phyloP scores from a whole-genome alignment of 2,329 filamentous ascomycete genomes.

The Thelonectria olida region DNA sequence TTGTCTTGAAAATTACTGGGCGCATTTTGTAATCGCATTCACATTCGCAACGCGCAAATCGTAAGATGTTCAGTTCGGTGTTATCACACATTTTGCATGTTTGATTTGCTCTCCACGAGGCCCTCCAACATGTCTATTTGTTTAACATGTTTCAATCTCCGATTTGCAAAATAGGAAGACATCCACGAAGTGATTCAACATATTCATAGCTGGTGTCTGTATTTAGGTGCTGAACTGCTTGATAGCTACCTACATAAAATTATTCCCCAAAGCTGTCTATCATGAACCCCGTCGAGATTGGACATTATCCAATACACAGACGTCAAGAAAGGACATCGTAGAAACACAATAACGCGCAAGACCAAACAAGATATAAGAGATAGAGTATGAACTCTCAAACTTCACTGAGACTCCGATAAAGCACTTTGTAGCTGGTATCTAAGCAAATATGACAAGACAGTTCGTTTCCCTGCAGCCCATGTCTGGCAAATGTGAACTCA shows the following conservation, averaged over 20 bases:
- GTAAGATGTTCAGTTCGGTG: neutral
- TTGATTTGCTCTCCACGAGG: too few relatives aligned
- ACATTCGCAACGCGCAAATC: neutral
- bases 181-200: too few relatives aligned
- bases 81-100: too few relatives aligned
- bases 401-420: conserved; percentile 9
- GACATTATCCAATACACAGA: too few relatives aligned
- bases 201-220: too few relatives aligned
- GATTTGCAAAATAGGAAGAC: too few relatives aligned
- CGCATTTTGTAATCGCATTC: neutral
- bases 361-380: neutral
- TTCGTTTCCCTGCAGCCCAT: conserved; percentile 13
- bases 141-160: too few relatives aligned
- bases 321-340: neutral
- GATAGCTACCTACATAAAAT: too few relatives aligned
- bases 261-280: too few relatives aligned
- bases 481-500: conserved; percentile 23
- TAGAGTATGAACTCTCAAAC: neutral
- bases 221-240: too few relatives aligned
- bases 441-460: conserved; percentile 31
- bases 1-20: conserved; percentile 17
- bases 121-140: too few relatives aligned
- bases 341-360: neutral
- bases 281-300: too few relatives aligned
- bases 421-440: conserved; percentile 36